Conservation (phyloP, 2,329 filamentous ascomycete species). For the Ophiostoma tasmaniense region DNA sequence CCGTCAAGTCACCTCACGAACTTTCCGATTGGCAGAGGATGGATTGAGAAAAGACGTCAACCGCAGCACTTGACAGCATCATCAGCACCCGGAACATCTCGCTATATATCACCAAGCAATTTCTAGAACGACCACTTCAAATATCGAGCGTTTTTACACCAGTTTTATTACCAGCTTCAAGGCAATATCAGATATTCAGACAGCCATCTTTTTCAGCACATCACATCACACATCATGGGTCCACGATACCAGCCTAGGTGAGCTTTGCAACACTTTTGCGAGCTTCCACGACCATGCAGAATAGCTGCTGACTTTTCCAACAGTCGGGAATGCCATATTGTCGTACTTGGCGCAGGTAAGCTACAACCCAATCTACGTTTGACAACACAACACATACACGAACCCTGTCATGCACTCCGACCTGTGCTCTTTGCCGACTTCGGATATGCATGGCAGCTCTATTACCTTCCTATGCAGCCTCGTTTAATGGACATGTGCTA, state of each 20-base stretch:
- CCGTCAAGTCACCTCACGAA: neutral
- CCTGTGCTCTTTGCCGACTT: neutral
- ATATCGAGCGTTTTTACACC: neutral
- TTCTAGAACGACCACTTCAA: neutral
- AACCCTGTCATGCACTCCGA: neutral
- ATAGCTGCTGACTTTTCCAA: neutral
- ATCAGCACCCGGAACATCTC: neutral
- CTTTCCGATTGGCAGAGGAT: neutral
- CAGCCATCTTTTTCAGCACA: neutral
- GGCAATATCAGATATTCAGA: neutral
- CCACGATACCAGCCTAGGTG: constrained; percentile 5
- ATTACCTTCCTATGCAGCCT: neutral
- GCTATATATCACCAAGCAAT: neutral
- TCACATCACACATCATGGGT: neutral
- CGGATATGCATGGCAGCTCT: neutral
- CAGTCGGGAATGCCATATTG: constrained; percentile 73
- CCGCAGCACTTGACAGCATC: neutral
- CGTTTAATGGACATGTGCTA: constrained; percentile 3
- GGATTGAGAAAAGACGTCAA: neutral
- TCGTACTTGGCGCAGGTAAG: constrained; percentile 71
- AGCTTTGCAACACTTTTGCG: neutral
- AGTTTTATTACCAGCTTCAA: neutral
- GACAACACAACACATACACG: neutral
- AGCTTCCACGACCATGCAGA: neutral
- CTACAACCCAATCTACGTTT: constrained; percentile 17